A percentile compares a stretch with the other conserved stretches of the same genome.
These are phyloP conservation scores for Xylaria bambusicola DNA, from an alignment of 495 filamentous ascomycete species.

Conservation along the genomic window DNA sequence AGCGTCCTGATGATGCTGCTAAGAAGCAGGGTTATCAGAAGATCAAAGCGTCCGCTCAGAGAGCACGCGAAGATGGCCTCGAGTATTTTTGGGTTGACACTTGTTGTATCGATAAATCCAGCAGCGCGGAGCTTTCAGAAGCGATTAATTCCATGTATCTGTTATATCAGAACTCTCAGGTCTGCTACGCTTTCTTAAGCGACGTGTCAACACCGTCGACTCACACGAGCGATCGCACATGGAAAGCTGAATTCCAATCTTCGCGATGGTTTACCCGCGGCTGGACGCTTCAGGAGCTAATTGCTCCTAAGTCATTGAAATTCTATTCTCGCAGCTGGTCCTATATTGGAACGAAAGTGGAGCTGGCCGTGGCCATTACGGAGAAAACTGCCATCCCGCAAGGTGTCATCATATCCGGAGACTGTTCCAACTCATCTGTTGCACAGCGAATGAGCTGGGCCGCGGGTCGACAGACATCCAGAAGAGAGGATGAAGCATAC, in stretches of 20 bases:
- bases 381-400: slow-evolving; percentile 15
- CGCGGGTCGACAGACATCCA: slow-evolving; percentile 22
- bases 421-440: slow-evolving; percentile 16
- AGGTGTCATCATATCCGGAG: slow-evolving; percentile 5
- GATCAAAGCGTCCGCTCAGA: background rate
- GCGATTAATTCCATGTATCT: slow-evolving; percentile 48
- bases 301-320: slow-evolving; percentile 31
- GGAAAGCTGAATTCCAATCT: slow-evolving; percentile 1
- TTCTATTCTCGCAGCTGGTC: slow-evolving; percentile 39
- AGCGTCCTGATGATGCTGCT: too few relatives aligned
- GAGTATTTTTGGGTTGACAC: slow-evolving; percentile 41
- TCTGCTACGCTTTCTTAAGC: slow-evolving; percentile 45
- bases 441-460: slow-evolving; percentile 28
- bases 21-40: slow-evolving; percentile 13
- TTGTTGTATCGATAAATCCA: slow-evolving; percentile 48
- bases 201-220: too few relatives aligned
- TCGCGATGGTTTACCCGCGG: slow-evolving; percentile 36
- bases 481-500: slow-evolving; percentile 29
- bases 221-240: background rate
- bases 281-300: slow-evolving; percentile 19
- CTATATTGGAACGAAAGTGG: slow-evolving; percentile 16
- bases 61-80: slow-evolving; percentile 11
- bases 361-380: slow-evolving; percentile 12
- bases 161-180: slow-evolving; percentile 38
- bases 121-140: slow-evolving; percentile 46